Base-by-base conservation (phyloP, 2,329 filamentous ascomycete species). In the Alternaria gansuensis region DNA sequence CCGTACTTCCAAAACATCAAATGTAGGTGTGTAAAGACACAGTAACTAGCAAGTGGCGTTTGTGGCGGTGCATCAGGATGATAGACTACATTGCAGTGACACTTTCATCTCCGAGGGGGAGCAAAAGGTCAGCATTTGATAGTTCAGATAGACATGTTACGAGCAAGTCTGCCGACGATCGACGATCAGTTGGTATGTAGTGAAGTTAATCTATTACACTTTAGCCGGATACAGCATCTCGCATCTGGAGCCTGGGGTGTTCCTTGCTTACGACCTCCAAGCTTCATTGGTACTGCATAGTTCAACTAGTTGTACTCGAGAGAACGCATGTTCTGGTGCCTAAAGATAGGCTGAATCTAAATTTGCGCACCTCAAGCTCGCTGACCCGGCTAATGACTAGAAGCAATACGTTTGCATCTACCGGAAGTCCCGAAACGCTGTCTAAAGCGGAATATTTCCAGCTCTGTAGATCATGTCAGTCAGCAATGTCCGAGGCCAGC, bases 401-500 rank as follows among this genome's bases (percentile, higher is more conserved):
- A 46, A 34, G 33, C 44, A 24, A 29, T 17, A 29, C 29, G 29
- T 46, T 33, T n/a, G 5, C 44, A 46, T 28, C 33, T 36, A 40
- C 43, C 39, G 28, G 41, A 23, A 11, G 36, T 36, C 54, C 46
- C 46, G 51, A 49, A 37, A 36, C 55, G 48, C 45, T 21, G 39
- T 36, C 36, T 50, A 29, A 34, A 14, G 36, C 36, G 34, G 14
- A 39, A 37, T 10, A 9, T 34, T 50, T 14, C 24, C 24, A n/a
- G 26, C 29, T 14, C n/a, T 41, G 36, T 23, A 33, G 28, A 41
- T 28, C 49, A 33, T 51, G 51, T 36, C 43, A 34, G 28, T 50
- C 54, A 52, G 54, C 48, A 56, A 56, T 52, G 17, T 56, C 54
- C 54, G 50, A 49, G 17, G 29, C 41, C 52, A 17, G 26, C 41